phyloP scores from a whole-genome alignment of 169 alveolate genomes.

The Plasmodium sp. region DNA sequence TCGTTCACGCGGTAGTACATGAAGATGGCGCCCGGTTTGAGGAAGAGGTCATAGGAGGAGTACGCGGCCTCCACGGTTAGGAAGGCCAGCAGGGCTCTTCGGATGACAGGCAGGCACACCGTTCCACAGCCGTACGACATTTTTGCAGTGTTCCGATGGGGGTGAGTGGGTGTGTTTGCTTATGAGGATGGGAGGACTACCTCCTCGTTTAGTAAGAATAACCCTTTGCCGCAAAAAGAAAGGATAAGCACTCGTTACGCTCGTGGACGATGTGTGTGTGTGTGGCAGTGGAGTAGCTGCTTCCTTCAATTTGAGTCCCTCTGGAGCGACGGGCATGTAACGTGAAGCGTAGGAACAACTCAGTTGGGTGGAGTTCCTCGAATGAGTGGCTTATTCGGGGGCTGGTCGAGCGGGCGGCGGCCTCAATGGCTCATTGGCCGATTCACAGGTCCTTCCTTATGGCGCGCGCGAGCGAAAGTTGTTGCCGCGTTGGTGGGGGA shows the following conservation, averaged over 20 bases:
- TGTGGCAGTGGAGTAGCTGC: not conserved
- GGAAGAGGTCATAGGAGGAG: constrained; percentile 9
- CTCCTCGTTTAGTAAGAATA: not conserved
- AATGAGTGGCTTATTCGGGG: not conserved
- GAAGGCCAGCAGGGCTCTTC: constrained; percentile 49
- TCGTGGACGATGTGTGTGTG: not conserved
- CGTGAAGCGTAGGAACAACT: not conserved
- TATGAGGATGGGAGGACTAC: not conserved
- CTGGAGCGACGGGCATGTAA: not conserved
- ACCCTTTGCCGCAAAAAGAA: no score
- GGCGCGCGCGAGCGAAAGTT: not conserved
- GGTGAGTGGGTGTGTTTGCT: not conserved
- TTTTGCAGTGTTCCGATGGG: not conserved
- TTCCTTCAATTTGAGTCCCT: not conserved
- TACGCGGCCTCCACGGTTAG: constrained; percentile 43
- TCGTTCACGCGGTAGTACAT: constrained; percentile 21
- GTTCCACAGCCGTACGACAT: constrained; percentile 70
- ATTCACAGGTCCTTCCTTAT: not conserved
- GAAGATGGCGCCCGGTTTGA: constrained; percentile 37
- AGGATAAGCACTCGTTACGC: not conserved
- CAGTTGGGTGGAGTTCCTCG: not conserved
- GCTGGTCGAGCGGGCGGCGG: not conserved
- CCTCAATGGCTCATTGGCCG: not conserved
- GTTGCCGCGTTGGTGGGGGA: not conserved
- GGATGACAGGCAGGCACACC: constrained; percentile 38